Evolutionary conservation across 129 eudicot species (phyloP), one percentile per base, ranked within the genome.

Genomic region (Silybum marianum): DNA sequence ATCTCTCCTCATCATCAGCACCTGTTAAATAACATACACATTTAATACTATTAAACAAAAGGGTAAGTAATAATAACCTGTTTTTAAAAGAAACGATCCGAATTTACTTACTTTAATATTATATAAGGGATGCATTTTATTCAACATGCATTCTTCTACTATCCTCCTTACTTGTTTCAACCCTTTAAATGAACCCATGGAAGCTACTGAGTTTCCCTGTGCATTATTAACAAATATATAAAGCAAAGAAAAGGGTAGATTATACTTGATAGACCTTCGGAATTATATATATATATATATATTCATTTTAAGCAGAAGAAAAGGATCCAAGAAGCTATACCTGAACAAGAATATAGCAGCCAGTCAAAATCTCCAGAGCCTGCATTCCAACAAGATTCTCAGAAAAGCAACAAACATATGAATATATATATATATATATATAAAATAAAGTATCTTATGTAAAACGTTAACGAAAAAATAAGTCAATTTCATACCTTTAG

Each of bases 121-220:
- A 77, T 89, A 88, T 38, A 95, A 73, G 28, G 99, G 99, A 91
- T 93, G 97, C 95, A 88, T 83, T 86, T 91, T 93, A 86, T 95
- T 95, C 77, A 77, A 77, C 76, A 95, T 91, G 89, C 99, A 93
- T 78, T 95, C 99, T 76, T 93, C 98, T 40, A 93, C 92, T 44
- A 95, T 82, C 90, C 84, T 89, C 88, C 98, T 91, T 40, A 91
- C 97, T 86, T 95, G 99, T 82, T 95, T 95, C 69, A 95, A 86
- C 67, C 99, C 99, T 88, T 95, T 95, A 73, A 85, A 95, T 21
- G 99, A 87, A 38, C 99, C 99, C 99, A 95, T 95, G 12, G 95
- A 89, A 70, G 99, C 82, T 84, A 95, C 99, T 0, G 98, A 93
- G 85, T 91, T 93, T 67, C 99, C 99, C 99, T 95, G 73, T 54